Base-by-base conservation (phyloP, 192 early-diverging fungal species). In the Pilobolus umbonatus region DNA sequence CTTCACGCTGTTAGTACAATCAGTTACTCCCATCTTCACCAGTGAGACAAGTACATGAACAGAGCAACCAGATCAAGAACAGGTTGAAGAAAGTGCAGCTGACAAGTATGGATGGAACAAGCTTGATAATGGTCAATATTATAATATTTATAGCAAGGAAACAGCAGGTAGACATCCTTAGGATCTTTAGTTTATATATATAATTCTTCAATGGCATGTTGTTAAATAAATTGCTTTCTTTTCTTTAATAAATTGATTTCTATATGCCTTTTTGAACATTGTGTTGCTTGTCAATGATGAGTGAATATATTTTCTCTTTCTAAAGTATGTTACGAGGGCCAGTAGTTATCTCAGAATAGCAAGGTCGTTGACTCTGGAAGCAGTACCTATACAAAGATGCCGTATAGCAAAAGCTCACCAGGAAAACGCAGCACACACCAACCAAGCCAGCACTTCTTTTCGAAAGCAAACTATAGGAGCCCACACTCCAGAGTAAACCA, bases 401-500 rank as follows among this genome's bases (percentile, higher is more conserved):
- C 4, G 24, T 50, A 28, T 50, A 30, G 48, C 24, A 50, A 28
- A 50, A 50, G 48, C 46, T 48, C 46, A 30, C 48, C 48, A 50
- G 28, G 48, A 50, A 50, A 50, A 50, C 48, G 48, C 48, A 50
- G 48, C 28, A 50, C 28, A 50, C 28, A 50, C 26, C 48, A 50
- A 50, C 26, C 48, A 26, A 50, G 24, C 11, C 24, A 30, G 28
- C 28, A 7, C 31, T 30, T 50, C 28, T 19, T 9, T 50, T 50
- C 48, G 28, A 50, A 50, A 26, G 26, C 48, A 50, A 50, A 50
- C 28, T 50, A 30, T 50, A 50, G 48, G 48, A 50, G 48, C 28
- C 48, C 4, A 50, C 48, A 50, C 48, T 30, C 48, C 48, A 50
- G 48, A 50, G 48, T 50, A 50, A 29, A 50, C 48, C 28, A 50